Base-by-base conservation (phyloP, 208 protist species). In the Crithidia fasciculata region DNA sequence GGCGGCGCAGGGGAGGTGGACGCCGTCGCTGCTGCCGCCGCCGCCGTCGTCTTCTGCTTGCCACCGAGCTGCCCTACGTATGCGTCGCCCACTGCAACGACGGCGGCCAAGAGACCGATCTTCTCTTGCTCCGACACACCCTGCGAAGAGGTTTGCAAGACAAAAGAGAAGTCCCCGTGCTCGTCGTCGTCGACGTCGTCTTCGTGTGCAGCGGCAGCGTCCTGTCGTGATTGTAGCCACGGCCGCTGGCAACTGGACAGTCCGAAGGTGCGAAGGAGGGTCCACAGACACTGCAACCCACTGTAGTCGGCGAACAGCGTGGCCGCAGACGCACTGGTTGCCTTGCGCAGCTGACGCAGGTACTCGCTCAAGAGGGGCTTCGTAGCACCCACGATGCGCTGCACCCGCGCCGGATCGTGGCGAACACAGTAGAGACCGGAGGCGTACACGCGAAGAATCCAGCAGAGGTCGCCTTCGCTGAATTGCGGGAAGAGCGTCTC, bases 361-460 rank as follows among this genome's bases (percentile, higher is more conserved):
- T 55, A 71, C 67, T 80, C 74, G 5, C 28, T 37, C 18, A 74
- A n/a, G 8, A 80, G 54, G 5, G 68, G 74, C 45, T 53, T n/a
- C 3, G 45, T 60, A 44, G 15, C 49, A 3, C 45, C 50, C 2
- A 60, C 16, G n/a, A 39, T 49, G 19, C 16, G 2, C 13, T 5
- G 15, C n/a, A 80, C 37, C 5, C 41, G 16, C 0, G 44, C 68
- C 13, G 5, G 2, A 10, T 69, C 15, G 63, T 36, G 19, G 43
- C 74, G 74, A 8, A 66, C 9, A 0, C 41, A 16, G n/a, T n/a
- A 65, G n/a, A 80, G 19, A 28, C n/a, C 16, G 13, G 2, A 36
- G n/a, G 66, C n/a, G 41, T 55, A 65, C 1, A 18, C 3, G 0
- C 52, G 36, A 6, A 74, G 53, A 39, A 80, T 0, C 53, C 71